Evolutionary conservation across 495 filamentous ascomycete genomes (phyloP).

Genomic region (Podospora didyma): DNA sequence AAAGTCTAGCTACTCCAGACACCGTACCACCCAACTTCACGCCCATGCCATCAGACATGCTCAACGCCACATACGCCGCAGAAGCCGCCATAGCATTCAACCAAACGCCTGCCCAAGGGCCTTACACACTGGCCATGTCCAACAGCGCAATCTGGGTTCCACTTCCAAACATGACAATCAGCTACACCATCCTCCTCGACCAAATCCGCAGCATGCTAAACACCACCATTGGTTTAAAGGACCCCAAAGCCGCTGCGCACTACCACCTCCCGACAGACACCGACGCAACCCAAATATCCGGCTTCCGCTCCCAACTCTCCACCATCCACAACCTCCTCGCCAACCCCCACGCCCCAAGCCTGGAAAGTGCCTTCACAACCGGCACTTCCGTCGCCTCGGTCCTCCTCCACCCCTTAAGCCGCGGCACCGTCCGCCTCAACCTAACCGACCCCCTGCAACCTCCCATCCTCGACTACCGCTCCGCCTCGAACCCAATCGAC

Average conservation of each 20-base stretch:
- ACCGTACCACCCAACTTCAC: not conserved
- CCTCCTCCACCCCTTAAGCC: constrained; percentile 31
- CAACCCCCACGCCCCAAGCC: constrained; percentile 7
- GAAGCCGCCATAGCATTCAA: constrained; percentile 5
- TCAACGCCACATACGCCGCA: constrained; percentile 1
- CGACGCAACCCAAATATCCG: constrained; percentile 1
- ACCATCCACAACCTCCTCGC: constrained; percentile 9
- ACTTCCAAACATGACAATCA: constrained; percentile 10
- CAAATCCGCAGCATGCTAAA: not conserved
- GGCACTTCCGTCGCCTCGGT: constrained; percentile 13
- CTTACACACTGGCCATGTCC: constrained; percentile 17
- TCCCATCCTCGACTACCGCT: constrained; percentile 12
- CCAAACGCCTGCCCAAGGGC: constrained; percentile 13
- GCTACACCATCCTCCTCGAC: constrained; percentile 4
- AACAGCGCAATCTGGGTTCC: constrained; percentile 10
- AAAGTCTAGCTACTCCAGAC: not conserved
- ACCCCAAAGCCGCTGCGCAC: too few relatives aligned
- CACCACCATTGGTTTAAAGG: too few relatives aligned
- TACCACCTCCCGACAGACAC: not conserved
- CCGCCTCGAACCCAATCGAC: constrained; percentile 10
- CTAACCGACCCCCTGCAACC: not conserved
- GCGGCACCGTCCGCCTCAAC: constrained; percentile 14
- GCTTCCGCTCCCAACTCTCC: constrained; percentile 14
- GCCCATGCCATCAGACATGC: constrained; percentile 2
- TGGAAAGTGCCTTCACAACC: constrained; percentile 21